Evolutionary conservation across 2,329 filamentous ascomycete species (phyloP).

Genomic region (Biscogniauxia sp.): DNA sequence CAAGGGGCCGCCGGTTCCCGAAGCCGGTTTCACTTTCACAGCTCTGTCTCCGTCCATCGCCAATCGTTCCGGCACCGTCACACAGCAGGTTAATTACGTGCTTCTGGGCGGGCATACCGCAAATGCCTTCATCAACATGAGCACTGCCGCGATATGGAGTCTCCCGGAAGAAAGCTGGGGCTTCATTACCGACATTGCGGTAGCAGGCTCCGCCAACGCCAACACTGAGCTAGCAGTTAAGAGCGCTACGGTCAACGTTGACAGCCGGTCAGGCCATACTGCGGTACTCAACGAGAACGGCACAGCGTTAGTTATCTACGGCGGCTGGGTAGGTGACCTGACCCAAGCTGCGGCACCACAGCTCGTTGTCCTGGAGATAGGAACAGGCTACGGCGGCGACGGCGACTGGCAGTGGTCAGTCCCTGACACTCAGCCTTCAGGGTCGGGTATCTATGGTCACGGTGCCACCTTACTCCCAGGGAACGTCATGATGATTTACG

Average conservation of each 20-base stretch:
- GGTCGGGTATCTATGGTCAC: conserved; percentile 57
- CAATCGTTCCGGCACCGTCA: conserved; percentile 62
- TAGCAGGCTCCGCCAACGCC: conserved; percentile 45
- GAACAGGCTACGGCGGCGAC: conserved; percentile 68
- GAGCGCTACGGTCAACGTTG: conserved; percentile 47
- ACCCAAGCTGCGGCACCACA: conserved; percentile 76
- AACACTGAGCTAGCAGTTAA: conserved; percentile 58
- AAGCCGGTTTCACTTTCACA: conserved; percentile 85
- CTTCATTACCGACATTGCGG: conserved; percentile 57
- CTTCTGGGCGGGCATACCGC: conserved; percentile 83
- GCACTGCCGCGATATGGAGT: conserved; percentile 81
- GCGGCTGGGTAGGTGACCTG: conserved; percentile 89
- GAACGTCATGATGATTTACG: conserved; percentile 67
- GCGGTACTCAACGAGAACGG: conserved; percentile 80
- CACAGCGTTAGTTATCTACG: conserved; percentile 71
- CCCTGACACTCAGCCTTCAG: conserved; percentile 50
- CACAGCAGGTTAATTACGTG: conserved; percentile 75
- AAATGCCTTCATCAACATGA: conserved; percentile 89
- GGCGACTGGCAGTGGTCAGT: conserved; percentile 71
- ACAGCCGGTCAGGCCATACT: conserved; percentile 86
- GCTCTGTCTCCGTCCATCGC: conserved; percentile 67
- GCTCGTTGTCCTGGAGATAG: conserved; percentile 73
- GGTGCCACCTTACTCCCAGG: conserved; percentile 62
- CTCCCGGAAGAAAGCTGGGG: conserved; percentile 85
- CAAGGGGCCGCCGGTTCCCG: conserved; percentile 67